These are phyloP conservation scores for Podila minutissima DNA, from an alignment of 192 early-diverging fungal species.

Conservation along the genomic window DNA sequence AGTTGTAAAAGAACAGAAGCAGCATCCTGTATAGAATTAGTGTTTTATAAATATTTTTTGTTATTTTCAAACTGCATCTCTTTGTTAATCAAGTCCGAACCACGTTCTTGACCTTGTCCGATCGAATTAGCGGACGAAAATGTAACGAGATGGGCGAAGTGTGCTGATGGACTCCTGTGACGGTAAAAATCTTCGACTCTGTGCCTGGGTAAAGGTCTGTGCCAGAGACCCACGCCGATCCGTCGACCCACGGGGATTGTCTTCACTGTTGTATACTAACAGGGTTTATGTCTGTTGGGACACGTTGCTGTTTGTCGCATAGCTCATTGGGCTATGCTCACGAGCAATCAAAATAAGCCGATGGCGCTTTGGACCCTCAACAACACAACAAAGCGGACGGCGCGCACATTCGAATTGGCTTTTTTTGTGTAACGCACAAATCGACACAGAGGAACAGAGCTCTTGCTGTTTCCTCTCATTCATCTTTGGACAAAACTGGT, in stretches of 20 bases:
- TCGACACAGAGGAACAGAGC: too few species aligned
- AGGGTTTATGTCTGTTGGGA: too few species aligned
- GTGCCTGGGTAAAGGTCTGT: neutral
- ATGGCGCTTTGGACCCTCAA: neutral
- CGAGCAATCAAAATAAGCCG: neutral
- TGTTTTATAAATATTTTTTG: neutral
- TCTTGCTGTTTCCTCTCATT: too few species aligned
- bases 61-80: neutral
- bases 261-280: too few species aligned
- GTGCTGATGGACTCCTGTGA: neutral
- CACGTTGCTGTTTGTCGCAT: neutral
- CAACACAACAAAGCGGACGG: neutral
- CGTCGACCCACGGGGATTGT: too few species aligned
- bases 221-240: too few species aligned
- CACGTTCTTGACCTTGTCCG: too few species aligned
- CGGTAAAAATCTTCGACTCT: neutral
- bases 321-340: neutral
- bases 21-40: neutral
- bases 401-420: neutral
- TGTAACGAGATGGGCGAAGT: too few species aligned
- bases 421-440: too few species aligned
- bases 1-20: conserved; percentile 48
- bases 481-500: too few species aligned
- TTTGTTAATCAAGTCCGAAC: too few species aligned
- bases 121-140: too few species aligned